A percentile compares a stretch with the other conserved stretches of the same genome.
phyloP scores from a whole-genome alignment of 176 grass and related monocot genomes.

The Musa itinerans region DNA sequence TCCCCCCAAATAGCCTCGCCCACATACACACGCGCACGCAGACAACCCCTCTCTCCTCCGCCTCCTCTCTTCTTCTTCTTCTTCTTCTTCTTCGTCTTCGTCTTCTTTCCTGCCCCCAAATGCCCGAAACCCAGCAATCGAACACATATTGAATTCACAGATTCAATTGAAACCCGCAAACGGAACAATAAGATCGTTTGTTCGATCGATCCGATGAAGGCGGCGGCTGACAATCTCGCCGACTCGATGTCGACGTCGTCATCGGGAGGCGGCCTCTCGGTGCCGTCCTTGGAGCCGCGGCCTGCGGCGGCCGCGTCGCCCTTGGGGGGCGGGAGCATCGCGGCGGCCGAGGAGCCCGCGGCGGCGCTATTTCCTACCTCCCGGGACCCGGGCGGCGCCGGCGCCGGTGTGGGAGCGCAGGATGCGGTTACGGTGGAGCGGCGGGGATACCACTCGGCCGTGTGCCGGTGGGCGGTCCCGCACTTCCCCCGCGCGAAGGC shows the following conservation, averaged over 20 bases:
- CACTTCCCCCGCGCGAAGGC: constrained; percentile 62
- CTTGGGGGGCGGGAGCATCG: neutral
- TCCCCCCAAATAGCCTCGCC: neutral
- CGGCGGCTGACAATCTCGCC: neutral
- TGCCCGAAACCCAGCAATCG: neutral
- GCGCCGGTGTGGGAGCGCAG: neutral
- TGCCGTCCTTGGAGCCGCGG: constrained; percentile 4
- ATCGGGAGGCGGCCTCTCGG: neutral
- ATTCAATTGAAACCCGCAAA: too few species aligned
- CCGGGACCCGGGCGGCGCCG: constrained; percentile 12
- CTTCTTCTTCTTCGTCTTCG: neutral
- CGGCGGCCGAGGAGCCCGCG: constrained; percentile 17
- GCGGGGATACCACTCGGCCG: constrained; percentile 55
- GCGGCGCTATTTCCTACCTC: neutral
- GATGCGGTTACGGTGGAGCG: constrained; percentile 53
- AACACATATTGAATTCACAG: too few species aligned
- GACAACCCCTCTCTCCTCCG: neutral
- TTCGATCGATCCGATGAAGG: neutral
- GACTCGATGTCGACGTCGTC: neutral
- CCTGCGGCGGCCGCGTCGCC: constrained; percentile 24
- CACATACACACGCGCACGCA: neutral
- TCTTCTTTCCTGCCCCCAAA: neutral
- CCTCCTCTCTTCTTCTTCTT: neutral
- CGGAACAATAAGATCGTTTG: too few species aligned
- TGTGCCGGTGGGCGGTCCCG: constrained; percentile 81